A percentile compares a stretch with the other conserved stretches of the same genome.
phyloP scores from a whole-genome alignment of 805 yeast genomes.

The Zygoascus bituminiphila region DNA sequence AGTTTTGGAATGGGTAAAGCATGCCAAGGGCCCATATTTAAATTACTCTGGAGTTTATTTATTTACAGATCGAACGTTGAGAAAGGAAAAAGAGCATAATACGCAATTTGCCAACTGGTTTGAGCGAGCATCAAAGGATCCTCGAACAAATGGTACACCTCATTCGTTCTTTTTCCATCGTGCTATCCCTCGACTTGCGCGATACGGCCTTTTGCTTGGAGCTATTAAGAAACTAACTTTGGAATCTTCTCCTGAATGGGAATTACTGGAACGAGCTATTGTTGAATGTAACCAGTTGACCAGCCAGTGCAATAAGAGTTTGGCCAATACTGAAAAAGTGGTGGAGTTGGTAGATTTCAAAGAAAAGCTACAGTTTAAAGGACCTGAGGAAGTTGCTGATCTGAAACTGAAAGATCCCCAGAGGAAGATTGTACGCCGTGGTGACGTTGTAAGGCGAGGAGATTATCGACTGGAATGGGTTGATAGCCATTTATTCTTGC shows the following conservation, averaged over 20 bases:
- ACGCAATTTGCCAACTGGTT: slow-evolving; percentile 52
- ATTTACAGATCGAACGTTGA: slow-evolving; percentile 34
- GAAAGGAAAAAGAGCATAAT: slow-evolving; percentile 34
- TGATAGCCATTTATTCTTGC: slow-evolving; percentile 43
- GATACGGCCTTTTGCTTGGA: slow-evolving; percentile 52
- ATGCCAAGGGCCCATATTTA: slow-evolving; percentile 46
- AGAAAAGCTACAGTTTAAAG: slow-evolving; percentile 47
- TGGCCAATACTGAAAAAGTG: slow-evolving; percentile 51
- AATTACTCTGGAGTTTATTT: slow-evolving; percentile 44
- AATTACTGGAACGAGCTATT: slow-evolving; percentile 44
- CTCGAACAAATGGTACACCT: slow-evolving; percentile 33
- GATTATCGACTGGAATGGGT: slow-evolving; percentile 55
- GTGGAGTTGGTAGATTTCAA: slow-evolving; percentile 48
- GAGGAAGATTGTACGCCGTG: slow-evolving; percentile 50
- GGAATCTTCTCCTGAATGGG: slow-evolving; percentile 43
- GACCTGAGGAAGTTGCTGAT: slow-evolving; percentile 37
- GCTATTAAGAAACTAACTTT: slow-evolving; percentile 48
- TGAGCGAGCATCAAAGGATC: slow-evolving; percentile 41
- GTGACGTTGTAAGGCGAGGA: slow-evolving; percentile 51
- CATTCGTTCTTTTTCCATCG: slow-evolving; percentile 45
- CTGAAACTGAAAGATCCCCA: slow-evolving; percentile 45
- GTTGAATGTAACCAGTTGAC: slow-evolving; percentile 49
- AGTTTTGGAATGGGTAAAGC: slow-evolving; percentile 54
- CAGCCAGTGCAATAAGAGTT: slow-evolving; percentile 50
- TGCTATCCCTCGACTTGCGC: slow-evolving; percentile 45